A percentile compares a stretch with the other conserved stretches of the same genome.
Conservation (phyloP, 331 rosid genomes). For the Arachis monticola region DNA sequence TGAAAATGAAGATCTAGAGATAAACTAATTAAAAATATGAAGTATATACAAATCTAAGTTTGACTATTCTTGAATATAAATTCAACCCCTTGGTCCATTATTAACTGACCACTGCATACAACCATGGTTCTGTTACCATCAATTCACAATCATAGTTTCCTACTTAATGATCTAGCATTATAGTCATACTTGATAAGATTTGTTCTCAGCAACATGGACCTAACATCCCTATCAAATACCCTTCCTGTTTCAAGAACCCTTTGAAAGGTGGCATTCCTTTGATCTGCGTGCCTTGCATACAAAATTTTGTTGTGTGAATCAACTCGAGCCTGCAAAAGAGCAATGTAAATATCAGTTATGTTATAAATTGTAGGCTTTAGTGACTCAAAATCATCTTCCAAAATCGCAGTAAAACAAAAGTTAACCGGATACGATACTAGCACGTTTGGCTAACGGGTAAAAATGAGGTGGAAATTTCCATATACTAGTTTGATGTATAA, state of each 20-base stretch:
- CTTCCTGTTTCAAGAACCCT: slow-evolving; percentile 86
- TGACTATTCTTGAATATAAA: slow-evolving; percentile 27
- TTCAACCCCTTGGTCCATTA: slow-evolving; percentile 37
- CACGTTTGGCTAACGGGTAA: not conserved
- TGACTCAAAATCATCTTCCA: slow-evolving; percentile 1
- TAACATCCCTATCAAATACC: slow-evolving; percentile 85
- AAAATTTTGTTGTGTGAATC: slow-evolving; percentile 98
- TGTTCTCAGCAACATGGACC: slow-evolving; percentile 89
- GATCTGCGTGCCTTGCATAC: slow-evolving; percentile 97
- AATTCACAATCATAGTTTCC: slow-evolving; percentile 65
- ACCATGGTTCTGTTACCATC: not conserved
- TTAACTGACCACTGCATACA: slow-evolving; percentile 29
- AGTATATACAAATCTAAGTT: slow-evolving; percentile 57
- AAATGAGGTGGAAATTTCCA: not conserved
- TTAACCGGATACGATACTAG: not conserved
- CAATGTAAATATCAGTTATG: slow-evolving; percentile 16
- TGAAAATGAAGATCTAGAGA: slow-evolving; percentile 15
- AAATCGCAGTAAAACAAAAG: slow-evolving; percentile 11
- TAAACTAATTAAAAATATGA: slow-evolving; percentile 23
- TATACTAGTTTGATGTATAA: no score
- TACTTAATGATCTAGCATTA: slow-evolving; percentile 55
- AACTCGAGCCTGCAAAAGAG: slow-evolving; percentile 81
- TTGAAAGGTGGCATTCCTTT: slow-evolving; percentile 95
- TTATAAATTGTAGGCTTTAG: not conserved
- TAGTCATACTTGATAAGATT: slow-evolving; percentile 89